These are phyloP conservation scores for Penicillium sumatraense DNA, from an alignment of 2,329 filamentous ascomycete genomes.

Conservation along the genomic window DNA sequence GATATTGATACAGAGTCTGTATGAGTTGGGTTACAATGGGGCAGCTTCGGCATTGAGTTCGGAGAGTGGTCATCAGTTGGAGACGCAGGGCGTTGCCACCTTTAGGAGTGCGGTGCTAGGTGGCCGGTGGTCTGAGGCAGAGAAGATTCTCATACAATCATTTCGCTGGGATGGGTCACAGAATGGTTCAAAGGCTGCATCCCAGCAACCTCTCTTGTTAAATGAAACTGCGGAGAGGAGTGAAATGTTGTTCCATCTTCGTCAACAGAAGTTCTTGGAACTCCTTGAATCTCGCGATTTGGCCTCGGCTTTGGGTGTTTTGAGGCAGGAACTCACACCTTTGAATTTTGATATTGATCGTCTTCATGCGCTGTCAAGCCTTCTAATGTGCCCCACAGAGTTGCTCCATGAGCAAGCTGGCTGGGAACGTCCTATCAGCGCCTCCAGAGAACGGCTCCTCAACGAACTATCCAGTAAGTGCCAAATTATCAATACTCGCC, in stretches of 20 bases:
- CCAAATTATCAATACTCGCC: not conserved
- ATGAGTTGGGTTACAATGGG: slow-evolving; percentile 81
- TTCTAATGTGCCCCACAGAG: slow-evolving; percentile 86
- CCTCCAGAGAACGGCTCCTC: slow-evolving; percentile 74
- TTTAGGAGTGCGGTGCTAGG: slow-evolving; percentile 80
- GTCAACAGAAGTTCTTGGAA: slow-evolving; percentile 95
- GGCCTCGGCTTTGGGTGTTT: slow-evolving; percentile 74
- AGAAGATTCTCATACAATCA: slow-evolving; percentile 71
- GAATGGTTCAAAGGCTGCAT: slow-evolving; percentile 28
- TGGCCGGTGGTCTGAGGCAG: slow-evolving; percentile 85
- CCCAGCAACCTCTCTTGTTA: slow-evolving; percentile 68
- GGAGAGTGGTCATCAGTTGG: slow-evolving; percentile 86
- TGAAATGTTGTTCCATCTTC: slow-evolving; percentile 83
- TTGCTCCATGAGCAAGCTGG: slow-evolving; percentile 76
- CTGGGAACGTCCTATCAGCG: slow-evolving; percentile 81
- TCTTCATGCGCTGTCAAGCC: slow-evolving; percentile 80
- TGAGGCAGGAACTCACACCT: slow-evolving; percentile 85
- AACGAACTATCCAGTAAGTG: slow-evolving; percentile 80
- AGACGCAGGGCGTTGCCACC: slow-evolving; percentile 82
- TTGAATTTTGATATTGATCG: slow-evolving; percentile 77
- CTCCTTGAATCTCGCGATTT: slow-evolving; percentile 78
- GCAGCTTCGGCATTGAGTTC: slow-evolving; percentile 75
- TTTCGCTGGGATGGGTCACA: slow-evolving; percentile 46
- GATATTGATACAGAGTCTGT: slow-evolving; percentile 86
- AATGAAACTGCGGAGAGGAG: slow-evolving; percentile 74